Evolutionary conservation across 495 filamentous ascomycete genomes (phyloP).

Genomic region (Penicillium parvum): DNA sequence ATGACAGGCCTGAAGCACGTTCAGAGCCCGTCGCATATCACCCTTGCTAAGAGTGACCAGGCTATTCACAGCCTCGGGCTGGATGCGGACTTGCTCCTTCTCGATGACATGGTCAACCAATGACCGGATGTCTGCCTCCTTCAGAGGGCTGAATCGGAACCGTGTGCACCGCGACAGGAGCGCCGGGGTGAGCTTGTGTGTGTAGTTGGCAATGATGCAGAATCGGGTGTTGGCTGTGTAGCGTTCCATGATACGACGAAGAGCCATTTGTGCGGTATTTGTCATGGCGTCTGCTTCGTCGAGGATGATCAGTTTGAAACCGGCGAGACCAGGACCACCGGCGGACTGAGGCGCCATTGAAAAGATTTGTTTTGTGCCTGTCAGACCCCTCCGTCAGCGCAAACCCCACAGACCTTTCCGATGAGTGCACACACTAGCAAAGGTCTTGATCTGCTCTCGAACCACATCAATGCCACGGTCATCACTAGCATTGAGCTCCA

Average conservation of each 20-base stretch:
- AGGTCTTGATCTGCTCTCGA: slow-evolving; percentile 98
- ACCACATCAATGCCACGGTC: slow-evolving; percentile 98
- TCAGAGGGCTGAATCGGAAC: slow-evolving; percentile 92
- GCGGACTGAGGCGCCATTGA: slow-evolving; percentile 46
- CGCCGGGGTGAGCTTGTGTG: slow-evolving; percentile 95
- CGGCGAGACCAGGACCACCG: slow-evolving; percentile 53
- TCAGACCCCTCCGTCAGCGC: slow-evolving; percentile 50
- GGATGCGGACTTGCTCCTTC: slow-evolving; percentile 81
- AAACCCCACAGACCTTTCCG: neutral
- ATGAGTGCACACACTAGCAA: slow-evolving; percentile 58
- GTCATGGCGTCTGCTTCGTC: slow-evolving; percentile 99
- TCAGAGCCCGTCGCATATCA: slow-evolving; percentile 92
- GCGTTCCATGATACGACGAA: slow-evolving; percentile 97
- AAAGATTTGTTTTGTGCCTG: slow-evolving; percentile 65
- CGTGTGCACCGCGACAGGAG: slow-evolving; percentile 89
- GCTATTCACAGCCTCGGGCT: slow-evolving; percentile 68
- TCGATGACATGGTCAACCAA: slow-evolving; percentile 88
- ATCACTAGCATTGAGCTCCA: slow-evolving; percentile 95
- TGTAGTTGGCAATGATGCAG: slow-evolving; percentile 99
- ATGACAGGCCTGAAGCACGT: slow-evolving; percentile 94
- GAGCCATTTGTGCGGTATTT: slow-evolving; percentile 90
- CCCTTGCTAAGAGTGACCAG: slow-evolving; percentile 86
- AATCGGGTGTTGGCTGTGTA: slow-evolving; percentile 98
- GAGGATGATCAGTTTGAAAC: slow-evolving; percentile 93
- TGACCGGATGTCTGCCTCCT: slow-evolving; percentile 74